These are phyloP conservation scores for Saccharomycopsis fodiens DNA, from an alignment of 805 yeast species.

Conservation along the genomic window DNA sequence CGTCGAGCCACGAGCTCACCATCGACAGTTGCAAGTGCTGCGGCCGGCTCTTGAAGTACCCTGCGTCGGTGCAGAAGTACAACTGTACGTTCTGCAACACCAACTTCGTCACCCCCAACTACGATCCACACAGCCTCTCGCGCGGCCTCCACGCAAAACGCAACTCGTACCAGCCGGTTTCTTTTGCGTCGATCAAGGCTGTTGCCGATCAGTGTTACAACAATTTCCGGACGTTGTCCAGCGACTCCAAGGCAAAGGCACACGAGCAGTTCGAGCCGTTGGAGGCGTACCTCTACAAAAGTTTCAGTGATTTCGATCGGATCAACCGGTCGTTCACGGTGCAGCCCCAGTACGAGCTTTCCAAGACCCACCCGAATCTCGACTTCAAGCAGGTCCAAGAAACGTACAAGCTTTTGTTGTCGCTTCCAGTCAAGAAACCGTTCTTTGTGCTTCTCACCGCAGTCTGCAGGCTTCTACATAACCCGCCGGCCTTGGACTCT, in stretches of 20 bases:
- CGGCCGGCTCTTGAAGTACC: slow-evolving; percentile 36
- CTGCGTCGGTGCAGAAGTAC: slow-evolving; percentile 32
- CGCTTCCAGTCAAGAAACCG: slow-evolving; percentile 56
- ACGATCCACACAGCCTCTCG: slow-evolving; percentile 12
- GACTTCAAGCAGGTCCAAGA: slow-evolving; percentile 40
- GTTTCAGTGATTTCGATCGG: slow-evolving; percentile 40
- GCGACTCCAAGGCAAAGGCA: slow-evolving; percentile 17
- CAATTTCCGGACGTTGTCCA: slow-evolving; percentile 15
- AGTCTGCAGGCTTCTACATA: slow-evolving; percentile 43
- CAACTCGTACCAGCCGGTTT: slow-evolving; percentile 21
- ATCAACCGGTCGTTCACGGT: slow-evolving; percentile 48
- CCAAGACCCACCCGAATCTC: slow-evolving; percentile 39
- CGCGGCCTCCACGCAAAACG: slow-evolving; percentile 16
- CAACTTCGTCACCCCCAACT: slow-evolving; percentile 23
- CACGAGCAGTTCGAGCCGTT: slow-evolving; percentile 39
- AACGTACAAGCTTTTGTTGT: slow-evolving; percentile 38
- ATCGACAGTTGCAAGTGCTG: slow-evolving; percentile 37
- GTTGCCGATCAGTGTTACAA: slow-evolving; percentile 30
- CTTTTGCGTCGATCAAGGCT: slow-evolving; percentile 29
- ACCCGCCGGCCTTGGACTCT: slow-evolving; percentile 34
- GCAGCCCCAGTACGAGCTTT: not conserved
- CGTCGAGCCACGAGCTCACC: slow-evolving; percentile 11
- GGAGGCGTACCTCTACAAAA: slow-evolving; percentile 36
- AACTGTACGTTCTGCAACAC: slow-evolving; percentile 51
- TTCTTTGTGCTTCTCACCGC: slow-evolving; percentile 46